Base-by-base conservation (phyloP, 306 rosid genomes). In the Biancaea sappan region DNA sequence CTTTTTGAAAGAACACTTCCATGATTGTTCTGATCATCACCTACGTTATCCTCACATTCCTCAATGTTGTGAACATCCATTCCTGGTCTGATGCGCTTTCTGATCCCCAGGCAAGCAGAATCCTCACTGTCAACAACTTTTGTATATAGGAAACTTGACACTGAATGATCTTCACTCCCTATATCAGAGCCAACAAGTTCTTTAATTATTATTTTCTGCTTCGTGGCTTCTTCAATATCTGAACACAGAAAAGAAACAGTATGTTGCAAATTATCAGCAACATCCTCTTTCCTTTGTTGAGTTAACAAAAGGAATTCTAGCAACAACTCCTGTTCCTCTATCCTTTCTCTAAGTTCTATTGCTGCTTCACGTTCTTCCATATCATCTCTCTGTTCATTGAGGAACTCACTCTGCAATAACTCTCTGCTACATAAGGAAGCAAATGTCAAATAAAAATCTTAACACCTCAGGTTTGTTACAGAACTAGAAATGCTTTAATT, bases 331-430 rank as follows among this genome's bases (percentile, higher is more conserved):
- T 91, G 89, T 81, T 94, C 96, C 80, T 88, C 92, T 72, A 91
- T 78, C 80, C 75, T 85, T 78, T 90, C 86, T 69, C 92, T 56
- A 40, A 94, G 97, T 72, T 91, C 87, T 75, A 90, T 73, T 6
- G 93, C 96, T 22, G 90, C 97, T 84, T 91, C 97, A 13, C 93
- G 92, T 72, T 94, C 93, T 83, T 84, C 92, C 71, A 87, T 76
- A 35, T 92, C 88, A 77, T 87, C 91, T 82, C 90, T 82, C 40
- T 90, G 90, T 75, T 94, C 91, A 63, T 83, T 90, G 53, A 91
- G 95, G 84, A 94, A 88, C 43, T 84, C 90, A 4, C 95, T 90
- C 64, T 87, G 87, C 81, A 90, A 83, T 81, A 94, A 84, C 52
- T 91, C 98, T 59, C 98, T 94, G 93, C 13, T 35, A 86, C 79